A percentile compares a stretch with the other conserved stretches of the same genome.
Evolutionary conservation across 768 basidiomycete genomes (phyloP).

Genomic region (Gymnopilus junonius): DNA sequence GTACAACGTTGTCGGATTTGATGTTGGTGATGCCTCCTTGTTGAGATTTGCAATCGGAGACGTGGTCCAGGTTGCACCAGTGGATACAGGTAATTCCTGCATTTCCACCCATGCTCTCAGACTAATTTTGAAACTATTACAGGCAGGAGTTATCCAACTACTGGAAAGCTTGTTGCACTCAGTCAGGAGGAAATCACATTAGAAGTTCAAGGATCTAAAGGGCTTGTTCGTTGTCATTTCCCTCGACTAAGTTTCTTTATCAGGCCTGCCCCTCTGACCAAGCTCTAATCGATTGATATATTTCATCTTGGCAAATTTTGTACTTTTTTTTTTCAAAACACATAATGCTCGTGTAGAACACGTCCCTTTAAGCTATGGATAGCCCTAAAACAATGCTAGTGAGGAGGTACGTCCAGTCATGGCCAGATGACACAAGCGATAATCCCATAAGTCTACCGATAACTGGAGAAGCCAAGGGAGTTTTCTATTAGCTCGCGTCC

Average conservation of each 20-base stretch:
- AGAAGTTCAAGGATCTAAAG: conserved; percentile 45
- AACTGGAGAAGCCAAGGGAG: background rate
- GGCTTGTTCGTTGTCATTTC: conserved; percentile 54
- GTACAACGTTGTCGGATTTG: conserved; percentile 47
- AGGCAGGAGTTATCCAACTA: conserved; percentile 47
- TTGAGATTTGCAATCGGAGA: conserved; percentile 44
- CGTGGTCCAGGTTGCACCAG: conserved; percentile 30
- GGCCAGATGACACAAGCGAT: background rate
- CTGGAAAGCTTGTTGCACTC: conserved; percentile 54
- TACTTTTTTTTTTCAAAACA: background rate
- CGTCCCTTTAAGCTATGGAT: background rate
- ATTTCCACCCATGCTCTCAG: background rate
- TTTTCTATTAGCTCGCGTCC: background rate
- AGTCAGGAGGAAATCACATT: conserved; percentile 53
- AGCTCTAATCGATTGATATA: conserved; percentile 14
- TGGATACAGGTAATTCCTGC: conserved; percentile 47
- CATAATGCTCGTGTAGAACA: no score
- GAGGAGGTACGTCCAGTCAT: no score
- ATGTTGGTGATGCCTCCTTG: conserved; percentile 44
- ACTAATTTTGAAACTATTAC: background rate
- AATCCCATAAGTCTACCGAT: no score
- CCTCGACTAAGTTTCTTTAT: conserved; percentile 48
- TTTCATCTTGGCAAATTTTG: background rate
- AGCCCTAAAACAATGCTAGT: background rate
- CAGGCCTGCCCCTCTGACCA: conserved; percentile 14